Percentiles rank a stretch among this genome's conserved stretches.
phyloP scores from a whole-genome alignment of 2,329 filamentous ascomycete species.

The Phialophora chinensis region DNA sequence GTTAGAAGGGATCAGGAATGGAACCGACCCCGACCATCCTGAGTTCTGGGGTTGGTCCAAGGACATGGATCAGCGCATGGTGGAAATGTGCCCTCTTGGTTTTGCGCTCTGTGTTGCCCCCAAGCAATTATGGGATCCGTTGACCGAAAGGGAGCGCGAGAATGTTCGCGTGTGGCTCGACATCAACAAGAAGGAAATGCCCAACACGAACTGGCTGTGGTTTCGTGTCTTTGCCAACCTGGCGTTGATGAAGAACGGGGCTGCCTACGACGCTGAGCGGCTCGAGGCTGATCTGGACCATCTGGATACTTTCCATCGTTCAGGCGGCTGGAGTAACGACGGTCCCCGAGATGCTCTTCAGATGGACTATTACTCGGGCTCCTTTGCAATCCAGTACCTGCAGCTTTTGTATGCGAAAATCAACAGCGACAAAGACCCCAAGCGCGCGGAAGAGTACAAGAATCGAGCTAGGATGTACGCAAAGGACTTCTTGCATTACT shows the following conservation, averaged over 20 bases:
- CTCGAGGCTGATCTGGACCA: slow-evolving; percentile 78
- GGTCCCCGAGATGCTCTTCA: slow-evolving; percentile 79
- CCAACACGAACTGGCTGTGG: slow-evolving; percentile 76
- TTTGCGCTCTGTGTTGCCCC: slow-evolving; percentile 74
- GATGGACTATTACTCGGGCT: slow-evolving; percentile 85
- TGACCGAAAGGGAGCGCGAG: slow-evolving; percentile 65
- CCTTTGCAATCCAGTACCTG: slow-evolving; percentile 80
- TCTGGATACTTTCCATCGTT: slow-evolving; percentile 80
- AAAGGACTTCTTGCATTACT: slow-evolving; percentile 76
- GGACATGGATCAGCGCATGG: slow-evolving; percentile 82
- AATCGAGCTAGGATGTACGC: slow-evolving; percentile 70
- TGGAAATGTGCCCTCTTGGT: slow-evolving; percentile 81
- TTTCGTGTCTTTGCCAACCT: slow-evolving; percentile 85
- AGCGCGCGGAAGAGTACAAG: slow-evolving; percentile 71
- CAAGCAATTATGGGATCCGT: slow-evolving; percentile 67
- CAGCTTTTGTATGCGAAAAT: slow-evolving; percentile 78
- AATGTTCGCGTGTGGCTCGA: slow-evolving; percentile 76
- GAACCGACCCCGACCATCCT: slow-evolving; percentile 70
- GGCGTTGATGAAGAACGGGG: slow-evolving; percentile 75
- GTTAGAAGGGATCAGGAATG: slow-evolving; percentile 72
- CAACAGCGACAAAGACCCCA: slow-evolving; percentile 68
- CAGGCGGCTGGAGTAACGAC: slow-evolving; percentile 81
- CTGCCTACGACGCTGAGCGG: slow-evolving; percentile 70
- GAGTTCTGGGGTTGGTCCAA: slow-evolving; percentile 80
- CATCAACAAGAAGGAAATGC: slow-evolving; percentile 77